phyloP scores from a whole-genome alignment of 1,139 yeast genomes.

The Hyphopichia fennica region DNA sequence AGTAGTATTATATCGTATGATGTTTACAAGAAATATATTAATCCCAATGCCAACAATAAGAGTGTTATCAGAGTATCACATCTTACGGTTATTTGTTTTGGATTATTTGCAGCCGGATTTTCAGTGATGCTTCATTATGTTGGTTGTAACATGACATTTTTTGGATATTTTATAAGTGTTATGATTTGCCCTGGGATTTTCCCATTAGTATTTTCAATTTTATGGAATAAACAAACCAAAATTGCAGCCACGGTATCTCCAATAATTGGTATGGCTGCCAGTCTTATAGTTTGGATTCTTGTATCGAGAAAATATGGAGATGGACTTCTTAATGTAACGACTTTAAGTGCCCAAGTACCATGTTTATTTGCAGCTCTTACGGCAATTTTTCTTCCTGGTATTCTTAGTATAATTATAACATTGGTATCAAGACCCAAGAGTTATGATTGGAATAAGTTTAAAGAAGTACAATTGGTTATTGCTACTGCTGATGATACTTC shows the following conservation, averaged over 20 bases:
- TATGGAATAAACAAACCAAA: slow-evolving; percentile 32
- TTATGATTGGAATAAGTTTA: slow-evolving; percentile 33
- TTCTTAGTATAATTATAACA: slow-evolving; percentile 24
- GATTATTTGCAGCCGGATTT: slow-evolving; percentile 29
- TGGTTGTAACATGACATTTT: slow-evolving; percentile 34
- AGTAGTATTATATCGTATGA: slow-evolving; percentile 31
- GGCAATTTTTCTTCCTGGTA: slow-evolving; percentile 32
- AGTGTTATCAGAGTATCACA: slow-evolving; percentile 29
- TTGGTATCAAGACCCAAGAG: slow-evolving; percentile 23
- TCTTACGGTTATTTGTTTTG: slow-evolving; percentile 27
- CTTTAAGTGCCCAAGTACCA: slow-evolving; percentile 21
- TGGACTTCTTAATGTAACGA: slow-evolving; percentile 6
- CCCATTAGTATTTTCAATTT: slow-evolving; percentile 32
- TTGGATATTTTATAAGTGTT: slow-evolving; percentile 34
- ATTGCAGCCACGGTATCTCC: slow-evolving; percentile 28
- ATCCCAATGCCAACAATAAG: slow-evolving; percentile 23
- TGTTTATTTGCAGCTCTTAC: slow-evolving; percentile 32
- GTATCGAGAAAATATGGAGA: slow-evolving; percentile 24
- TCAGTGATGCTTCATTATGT: slow-evolving; percentile 32
- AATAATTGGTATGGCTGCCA: slow-evolving; percentile 21
- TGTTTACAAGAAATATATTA: slow-evolving; percentile 28
- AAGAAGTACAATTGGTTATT: slow-evolving; percentile 20
- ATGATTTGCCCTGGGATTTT: slow-evolving; percentile 34
- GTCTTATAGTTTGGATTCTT: slow-evolving; percentile 24
- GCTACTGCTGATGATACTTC: slow-evolving; percentile 8